These are phyloP conservation scores for Fusarium caatingaense DNA, from an alignment of 2,329 filamentous ascomycete genomes.

Conservation along the genomic window DNA sequence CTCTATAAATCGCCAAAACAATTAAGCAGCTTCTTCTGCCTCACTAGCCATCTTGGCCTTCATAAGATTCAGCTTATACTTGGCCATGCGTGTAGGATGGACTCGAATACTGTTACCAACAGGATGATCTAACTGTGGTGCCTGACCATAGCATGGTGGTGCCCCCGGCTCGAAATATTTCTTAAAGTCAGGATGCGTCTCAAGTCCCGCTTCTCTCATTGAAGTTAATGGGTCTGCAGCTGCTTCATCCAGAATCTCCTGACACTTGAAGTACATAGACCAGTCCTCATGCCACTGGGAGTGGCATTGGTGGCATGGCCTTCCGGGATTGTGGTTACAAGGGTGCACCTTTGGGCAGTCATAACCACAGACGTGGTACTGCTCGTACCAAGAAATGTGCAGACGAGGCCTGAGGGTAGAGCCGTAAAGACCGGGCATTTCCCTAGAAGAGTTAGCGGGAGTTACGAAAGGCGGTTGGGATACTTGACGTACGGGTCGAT, in stretches of 20 bases:
- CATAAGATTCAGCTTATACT: constrained; percentile 17
- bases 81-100: constrained; percentile 36
- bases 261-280: constrained; percentile 25
- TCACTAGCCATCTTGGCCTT: background rate
- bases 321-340: constrained; percentile 17
- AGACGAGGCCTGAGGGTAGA: constrained; percentile 22
- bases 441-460: constrained; percentile 19
- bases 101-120: constrained; percentile 27
- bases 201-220: constrained; percentile 7
- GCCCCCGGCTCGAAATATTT: constrained; percentile 8
- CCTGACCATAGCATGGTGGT: background rate
- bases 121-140: constrained; percentile 22
- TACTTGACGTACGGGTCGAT: constrained; percentile 11
- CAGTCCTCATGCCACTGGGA: constrained; percentile 37
- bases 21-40: background rate
- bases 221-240: constrained; percentile 11
- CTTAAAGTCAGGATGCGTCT: constrained; percentile 14
- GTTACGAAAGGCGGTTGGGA: background rate
- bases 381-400: constrained; percentile 41
- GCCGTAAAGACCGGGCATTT: constrained; percentile 34
- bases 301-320: constrained; percentile 37
- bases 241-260: constrained; percentile 21
- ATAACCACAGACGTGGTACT: constrained; percentile 30
- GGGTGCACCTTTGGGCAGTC: constrained; percentile 39
- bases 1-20: background rate